Evolutionary conservation across 2,329 filamentous ascomycete genomes (phyloP).

Genomic region (Ophiostoma sp.): DNA sequence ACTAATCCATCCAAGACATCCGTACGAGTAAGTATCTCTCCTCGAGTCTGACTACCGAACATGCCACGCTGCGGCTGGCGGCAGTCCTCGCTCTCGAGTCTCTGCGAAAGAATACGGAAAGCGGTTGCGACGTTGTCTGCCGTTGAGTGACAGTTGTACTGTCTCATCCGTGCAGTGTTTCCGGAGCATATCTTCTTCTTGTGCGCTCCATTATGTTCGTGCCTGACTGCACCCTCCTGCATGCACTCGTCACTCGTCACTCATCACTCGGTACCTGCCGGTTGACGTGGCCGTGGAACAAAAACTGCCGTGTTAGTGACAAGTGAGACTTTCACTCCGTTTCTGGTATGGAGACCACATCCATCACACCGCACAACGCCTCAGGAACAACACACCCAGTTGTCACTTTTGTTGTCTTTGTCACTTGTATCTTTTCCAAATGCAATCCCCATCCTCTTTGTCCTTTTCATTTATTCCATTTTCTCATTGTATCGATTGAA

Average conservation of each 20-base stretch:
- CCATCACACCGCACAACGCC: constrained; percentile 3
- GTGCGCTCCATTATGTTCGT: background rate
- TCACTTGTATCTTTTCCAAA: background rate
- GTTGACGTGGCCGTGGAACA: constrained; percentile 22
- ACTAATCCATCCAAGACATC: background rate
- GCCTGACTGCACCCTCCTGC: background rate
- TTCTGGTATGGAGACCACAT: background rate
- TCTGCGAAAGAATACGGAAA: background rate
- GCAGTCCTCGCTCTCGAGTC: no score
- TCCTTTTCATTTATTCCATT: background rate
- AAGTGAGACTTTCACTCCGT: background rate
- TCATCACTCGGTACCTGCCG: background rate
- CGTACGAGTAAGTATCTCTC: background rate
- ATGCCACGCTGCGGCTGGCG: background rate
- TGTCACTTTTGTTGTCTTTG: background rate
- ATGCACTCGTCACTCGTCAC: background rate
- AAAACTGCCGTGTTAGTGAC: background rate
- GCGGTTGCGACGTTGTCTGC: background rate
- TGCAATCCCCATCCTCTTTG: background rate
- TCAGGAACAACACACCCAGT: background rate
- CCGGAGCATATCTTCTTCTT: background rate
- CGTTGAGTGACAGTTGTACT: background rate
- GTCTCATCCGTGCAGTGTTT: background rate
- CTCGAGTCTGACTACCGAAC: background rate
- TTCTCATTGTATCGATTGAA: background rate